Base-by-base conservation (phyloP, 257 asterid species). In the Coffea canephora region DNA sequence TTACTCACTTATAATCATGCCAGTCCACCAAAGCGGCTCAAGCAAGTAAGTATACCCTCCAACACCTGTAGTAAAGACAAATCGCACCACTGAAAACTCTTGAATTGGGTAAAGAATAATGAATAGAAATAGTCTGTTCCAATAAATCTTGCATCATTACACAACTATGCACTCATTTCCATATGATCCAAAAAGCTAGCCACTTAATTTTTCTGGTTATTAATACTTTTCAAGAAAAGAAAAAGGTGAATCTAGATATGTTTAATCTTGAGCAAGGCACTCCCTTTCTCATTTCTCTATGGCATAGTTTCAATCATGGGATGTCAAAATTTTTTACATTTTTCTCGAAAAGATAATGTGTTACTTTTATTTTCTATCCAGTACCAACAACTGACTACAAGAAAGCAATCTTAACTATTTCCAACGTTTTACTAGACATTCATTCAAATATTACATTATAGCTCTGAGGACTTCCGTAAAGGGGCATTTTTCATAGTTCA, bases 21-120 rank as follows among this genome's bases (percentile, higher is more conserved):
- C 98, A 2, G 91, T 90, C 98, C 98, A 94, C 97, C 98, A 94
- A 80, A 94, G 97, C 54, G 98, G 98, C 81, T 94, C 91, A 50
- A 86, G 83, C 66, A 94, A 87, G 92, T 94, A 94, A 45, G 97
- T 84, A 76, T 92, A 92, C 78, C 97, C 96, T 83, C 98, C 97
- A 83, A 72, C 89, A 69, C 98, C 98, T 94, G 88, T 77, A 87
- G 77, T 73, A 59, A 59, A 75, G 69, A 45, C 27, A 57, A 16
- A 13, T 18, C 0, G 46, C n/a, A 23, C 55, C 52, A 23, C 43
- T 25, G 50, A 79, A 34, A 66, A 75, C 39, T 48, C 52, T 34
- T 72, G n/a, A 16, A 41, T 18, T 19, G 13, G 11, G n/a, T 23
- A 4, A 14, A 14, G n/a, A 18, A 70, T 3, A 70, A 43, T 9